Evolutionary conservation across 495 filamentous ascomycete species (phyloP), one percentile per base, ranked within the genome.

Genomic region (Talaromyces adpressus): DNA sequence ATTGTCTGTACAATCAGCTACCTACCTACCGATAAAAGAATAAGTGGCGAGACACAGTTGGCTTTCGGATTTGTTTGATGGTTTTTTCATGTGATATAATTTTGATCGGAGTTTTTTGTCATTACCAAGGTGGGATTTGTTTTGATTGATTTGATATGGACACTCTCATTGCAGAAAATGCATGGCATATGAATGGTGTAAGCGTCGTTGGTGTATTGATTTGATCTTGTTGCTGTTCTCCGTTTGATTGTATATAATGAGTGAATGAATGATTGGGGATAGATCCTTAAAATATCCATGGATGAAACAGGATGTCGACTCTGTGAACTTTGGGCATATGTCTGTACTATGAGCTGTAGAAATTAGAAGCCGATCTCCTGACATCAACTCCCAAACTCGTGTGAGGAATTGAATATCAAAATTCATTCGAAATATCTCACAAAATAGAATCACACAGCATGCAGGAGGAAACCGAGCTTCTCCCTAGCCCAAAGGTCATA

Each of bases 171-270:
- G 51, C 51, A 25, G 20, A 54, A 54, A 29, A 14, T 54, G 51
- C 51, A 29, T 54, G 51, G 51, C 51, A 54, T 54, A 54, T 54
- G 25, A 54, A 54, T 6, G 51, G 51, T 27, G 20, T 23, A 54
- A 54, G 51, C 20, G 20, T 54, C 27, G 51, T 49, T 30, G 18
- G 18, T 49, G 6, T 49, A 49, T 20, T 49, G n/a, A 18, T 49
- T 20, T 49, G 0, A 41, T 49, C 18, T 49, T 9, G 4, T 49
- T 20, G 36, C 36, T 49, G 45, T 7, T 49, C 45, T 49, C 18
- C 18, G 7, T 8, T 49, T 49, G 29, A 20, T 49, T 58, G 56
- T 58, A 58, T 36, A 58, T 58, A 58, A 58, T 36, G 56, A 18
- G 5, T 57, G 54, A 57, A 25, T 32, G 27, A 36, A 58, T 58